Base-by-base conservation (phyloP, 2,329 filamentous ascomycete genomes). In the Trichoderma koningii region DNA sequence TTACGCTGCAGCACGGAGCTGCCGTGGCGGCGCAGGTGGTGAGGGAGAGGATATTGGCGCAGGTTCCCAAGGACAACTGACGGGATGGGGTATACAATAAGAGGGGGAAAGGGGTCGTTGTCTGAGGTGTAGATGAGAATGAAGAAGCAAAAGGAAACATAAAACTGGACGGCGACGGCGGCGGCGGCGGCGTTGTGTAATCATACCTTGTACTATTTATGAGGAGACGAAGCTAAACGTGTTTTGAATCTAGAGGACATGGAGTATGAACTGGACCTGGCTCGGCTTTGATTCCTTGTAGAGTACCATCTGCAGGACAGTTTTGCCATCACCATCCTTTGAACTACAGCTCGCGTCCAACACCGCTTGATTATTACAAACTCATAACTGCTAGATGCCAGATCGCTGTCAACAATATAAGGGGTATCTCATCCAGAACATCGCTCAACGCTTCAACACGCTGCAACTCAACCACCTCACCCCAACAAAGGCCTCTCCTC, bases 1-100 rank as follows among this genome's bases (percentile, higher is more conserved):
- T 99, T 61, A 89, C 92, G n/a, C 80, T 99, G 73, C 92, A 97
- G 76, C 88, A 90, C 70, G 95, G 95, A 53, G 90, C 89, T 44
- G 87, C 89, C 51, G 85, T 90, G 63, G 93, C 94, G 65, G 89
- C 88, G 69, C 84, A 86, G 75, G 78, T 96, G 61, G 87, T 91
- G 53, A 86, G 87, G 73, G 90, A 97, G 70, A 87, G 88, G 76
- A 89, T 97, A 76, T 77, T 97, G 72, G 67, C 73, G 28, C 72
- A 72, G 60, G 63, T 77, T 65, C 65, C 69, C 17, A 69, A 71
- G 57, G 67, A 67, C 26, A 26, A 64, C 44, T 63, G 15, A 56
- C n/a, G n/a, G 38, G 34, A 3, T 34, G 48, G 7, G 7, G 28
- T 26, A 52, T 63, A 57, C 53, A 53, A 21, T 21, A 44, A 26